Evolutionary conservation across 2,329 filamentous ascomycete species (phyloP), one percentile per base, ranked within the genome.

Genomic region (Aspergillus hiratsukae): DNA sequence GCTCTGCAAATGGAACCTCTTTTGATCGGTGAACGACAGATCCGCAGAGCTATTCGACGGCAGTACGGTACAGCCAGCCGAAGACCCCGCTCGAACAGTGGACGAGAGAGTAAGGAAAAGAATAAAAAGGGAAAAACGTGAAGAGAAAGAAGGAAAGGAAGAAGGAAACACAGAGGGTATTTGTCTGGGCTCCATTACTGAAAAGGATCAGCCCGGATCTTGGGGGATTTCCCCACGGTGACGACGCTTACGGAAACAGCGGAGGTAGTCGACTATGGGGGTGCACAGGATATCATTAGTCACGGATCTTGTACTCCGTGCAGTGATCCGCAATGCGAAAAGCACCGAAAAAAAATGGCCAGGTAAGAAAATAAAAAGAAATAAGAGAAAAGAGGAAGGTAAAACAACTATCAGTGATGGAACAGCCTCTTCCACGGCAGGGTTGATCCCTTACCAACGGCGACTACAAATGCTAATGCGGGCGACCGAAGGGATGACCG

Each of bases 11-110:
- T 51, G 58, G 57, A 69, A 72, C 35, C 58, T 59, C 11, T 55
- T 55, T 37, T 60, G 57, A n/a, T 54, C 55, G 6, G 60, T 61
- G 48, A 57, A 61, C 29, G 56, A 55, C 4, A 71, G 58, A 58
- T 68, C 66, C 40, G 57, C 52, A 29, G 70, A 64, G 40, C 55
- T 61, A 53, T 73, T 73, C 11, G 70, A 73, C 19, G 71, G 68
- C 52, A 55, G 23, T 14, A 70, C 65, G 31, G 64, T 57, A 49
- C 62, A 61, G 48, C 56, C 55, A 29, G 65, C 61, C 50, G 59
- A 54, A 46, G 43, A 46, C 23, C 56, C 61, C 40, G 59, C 59
- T 52, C 46, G 56, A 49, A 59, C 57, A n/a, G 56, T 23, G 49
- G 54, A 56, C 23, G 45, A 50, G 50, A 56, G 49, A 53, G 58